Percentiles rank a stretch among this genome's conserved stretches.
These are phyloP conservation scores for Zalerion maritima DNA, from an alignment of 495 filamentous ascomycete genomes.

Conservation along the genomic window DNA sequence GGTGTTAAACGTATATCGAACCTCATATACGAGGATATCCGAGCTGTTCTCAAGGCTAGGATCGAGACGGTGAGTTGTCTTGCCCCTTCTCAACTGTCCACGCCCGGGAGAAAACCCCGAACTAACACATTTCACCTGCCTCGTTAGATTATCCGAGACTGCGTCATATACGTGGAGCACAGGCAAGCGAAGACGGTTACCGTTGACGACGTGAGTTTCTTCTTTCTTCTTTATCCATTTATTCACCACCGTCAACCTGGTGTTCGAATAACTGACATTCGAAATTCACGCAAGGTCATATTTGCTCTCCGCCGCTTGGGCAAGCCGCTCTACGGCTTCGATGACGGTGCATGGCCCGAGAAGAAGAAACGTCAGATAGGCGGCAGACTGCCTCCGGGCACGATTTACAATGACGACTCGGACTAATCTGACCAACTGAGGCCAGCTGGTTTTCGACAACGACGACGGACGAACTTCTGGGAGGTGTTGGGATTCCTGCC, in stretches of 20 bases:
- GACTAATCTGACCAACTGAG: too few relatives aligned
- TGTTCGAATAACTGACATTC: conserved; percentile 1
- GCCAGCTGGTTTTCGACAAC: too few relatives aligned
- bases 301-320: conserved; percentile 38
- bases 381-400: too few relatives aligned
- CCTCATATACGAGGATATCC: conserved; percentile 55
- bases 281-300: conserved; percentile 45
- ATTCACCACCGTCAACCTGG: conserved; percentile 1
- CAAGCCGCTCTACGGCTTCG: conserved; percentile 36
- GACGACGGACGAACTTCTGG: too few relatives aligned
- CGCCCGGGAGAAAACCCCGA: conserved; percentile 1
- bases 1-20: conserved; percentile 61
- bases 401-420: too few relatives aligned
- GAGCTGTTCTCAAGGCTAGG: conserved; percentile 35
- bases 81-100: conserved; percentile 1
- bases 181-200: conserved; percentile 44
- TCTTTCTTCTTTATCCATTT: neutral
- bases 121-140: conserved; percentile 1
- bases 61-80: conserved; percentile 34
- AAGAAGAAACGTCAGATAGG: neutral
- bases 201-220: conserved; percentile 42
- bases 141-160: conserved; percentile 37
- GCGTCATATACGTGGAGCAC: conserved; percentile 36
- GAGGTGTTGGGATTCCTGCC: too few relatives aligned
- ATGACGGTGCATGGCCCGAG: conserved; percentile 4